These are phyloP conservation scores for Capsella bursapastoris DNA, from an alignment of 345 rosid genomes.

Conservation along the genomic window DNA sequence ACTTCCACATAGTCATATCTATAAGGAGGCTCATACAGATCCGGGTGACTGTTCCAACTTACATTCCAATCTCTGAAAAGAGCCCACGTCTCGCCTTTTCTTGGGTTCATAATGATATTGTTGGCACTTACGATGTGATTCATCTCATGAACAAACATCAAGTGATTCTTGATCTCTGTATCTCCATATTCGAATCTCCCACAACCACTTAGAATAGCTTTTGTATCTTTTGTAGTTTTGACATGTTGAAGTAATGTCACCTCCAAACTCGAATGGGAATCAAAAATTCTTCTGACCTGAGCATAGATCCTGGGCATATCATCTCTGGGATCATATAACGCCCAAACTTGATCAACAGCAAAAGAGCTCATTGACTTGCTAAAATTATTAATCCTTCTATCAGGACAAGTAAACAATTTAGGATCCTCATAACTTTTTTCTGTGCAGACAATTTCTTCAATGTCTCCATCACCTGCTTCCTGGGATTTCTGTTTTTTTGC, in stretches of 20 bases:
- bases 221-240: constrained; percentile 4
- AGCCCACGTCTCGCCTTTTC: constrained; percentile 82
- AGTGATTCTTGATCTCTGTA: constrained; percentile 44
- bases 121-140: constrained; percentile 26
- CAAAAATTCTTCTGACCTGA: constrained; percentile 49
- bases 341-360: constrained; percentile 74
- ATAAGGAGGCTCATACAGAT: constrained; percentile 43
- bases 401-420: constrained; percentile 46
- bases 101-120: constrained; percentile 55
- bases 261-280: constrained; percentile 55
- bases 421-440: constrained; percentile 16
- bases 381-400: constrained; percentile 62
- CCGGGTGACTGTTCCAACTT: constrained; percentile 40
- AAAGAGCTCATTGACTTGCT: constrained; percentile 56
- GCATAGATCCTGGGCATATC: constrained; percentile 86
- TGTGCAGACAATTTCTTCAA: constrained; percentile 14
- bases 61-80: constrained; percentile 68
- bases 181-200: constrained; percentile 57
- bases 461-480: constrained; percentile 24
- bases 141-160: constrained; percentile 71
- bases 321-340: constrained; percentile 67
- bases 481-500: neutral
- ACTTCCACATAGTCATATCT: constrained; percentile 69
- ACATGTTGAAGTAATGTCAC: constrained; percentile 70
- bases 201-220: constrained; percentile 57